These are phyloP conservation scores for Xenosphaeropsis pyriputrescens DNA, from an alignment of 2,329 filamentous ascomycete genomes.

Conservation along the genomic window DNA sequence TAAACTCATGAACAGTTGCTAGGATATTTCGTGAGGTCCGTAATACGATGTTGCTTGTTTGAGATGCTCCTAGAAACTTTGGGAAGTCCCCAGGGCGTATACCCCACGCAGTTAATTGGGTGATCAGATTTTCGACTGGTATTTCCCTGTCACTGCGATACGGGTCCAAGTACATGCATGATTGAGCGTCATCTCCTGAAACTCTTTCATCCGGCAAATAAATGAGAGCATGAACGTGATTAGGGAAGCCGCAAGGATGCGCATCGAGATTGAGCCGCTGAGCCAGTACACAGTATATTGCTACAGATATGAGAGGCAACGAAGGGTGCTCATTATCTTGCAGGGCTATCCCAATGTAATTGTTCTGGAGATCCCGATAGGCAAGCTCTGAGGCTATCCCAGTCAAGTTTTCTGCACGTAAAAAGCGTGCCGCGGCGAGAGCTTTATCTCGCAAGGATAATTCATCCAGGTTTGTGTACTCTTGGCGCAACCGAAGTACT, in stretches of 20 bases:
- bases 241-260: slow-evolving; percentile 67
- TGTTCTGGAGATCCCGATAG: slow-evolving; percentile 74
- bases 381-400: slow-evolving; percentile 51
- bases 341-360: slow-evolving; percentile 72
- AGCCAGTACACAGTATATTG: slow-evolving; percentile 74
- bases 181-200: slow-evolving; percentile 22
- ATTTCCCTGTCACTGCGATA: slow-evolving; percentile 60
- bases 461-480: slow-evolving; percentile 34
- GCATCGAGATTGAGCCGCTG: slow-evolving; percentile 61
- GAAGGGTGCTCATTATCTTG: slow-evolving; percentile 61
- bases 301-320: slow-evolving; percentile 72
- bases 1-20: slow-evolving; percentile 46
- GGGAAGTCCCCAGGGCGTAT: slow-evolving; percentile 26
- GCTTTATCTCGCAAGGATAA: slow-evolving; percentile 55
- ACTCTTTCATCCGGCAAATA: slow-evolving; percentile 37
- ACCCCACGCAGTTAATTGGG: slow-evolving; percentile 33
- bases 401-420: slow-evolving; percentile 52
- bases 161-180: slow-evolving; percentile 71
- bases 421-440: slow-evolving; percentile 49
- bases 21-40: slow-evolving; percentile 72
- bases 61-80: slow-evolving; percentile 48
- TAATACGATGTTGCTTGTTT: slow-evolving; percentile 52
- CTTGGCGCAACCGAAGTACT: slow-evolving; percentile 36
- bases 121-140: slow-evolving; percentile 38
- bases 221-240: slow-evolving; percentile 73